phyloP scores from a whole-genome alignment of 1,284 basidiomycete genomes.

The Hemileia vastatrix region DNA sequence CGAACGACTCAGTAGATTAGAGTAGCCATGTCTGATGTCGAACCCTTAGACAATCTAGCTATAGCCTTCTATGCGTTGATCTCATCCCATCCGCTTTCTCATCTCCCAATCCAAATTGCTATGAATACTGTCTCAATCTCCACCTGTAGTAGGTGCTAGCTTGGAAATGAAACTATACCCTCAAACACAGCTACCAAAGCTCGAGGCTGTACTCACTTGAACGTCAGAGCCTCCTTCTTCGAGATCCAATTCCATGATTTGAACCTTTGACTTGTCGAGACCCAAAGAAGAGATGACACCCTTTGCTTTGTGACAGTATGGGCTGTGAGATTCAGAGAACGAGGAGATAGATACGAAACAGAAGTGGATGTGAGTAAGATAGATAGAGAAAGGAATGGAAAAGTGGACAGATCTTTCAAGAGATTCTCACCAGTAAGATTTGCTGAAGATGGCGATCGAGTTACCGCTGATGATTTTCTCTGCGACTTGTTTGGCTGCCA shows the following conservation, averaged over 20 bases:
- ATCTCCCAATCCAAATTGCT: too few relatives aligned
- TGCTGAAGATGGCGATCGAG: slow-evolving; percentile 46
- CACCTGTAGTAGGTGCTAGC: too few relatives aligned
- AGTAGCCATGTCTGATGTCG: too few relatives aligned
- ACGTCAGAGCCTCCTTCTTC: slow-evolving; percentile 35
- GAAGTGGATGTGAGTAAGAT: not conserved
- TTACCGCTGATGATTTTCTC: slow-evolving; percentile 41
- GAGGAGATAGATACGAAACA: too few relatives aligned
- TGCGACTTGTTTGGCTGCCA: slow-evolving; percentile 42
- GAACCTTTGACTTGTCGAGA: slow-evolving; percentile 37
- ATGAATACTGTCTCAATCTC: too few relatives aligned
- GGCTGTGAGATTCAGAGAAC: slow-evolving; percentile 5
- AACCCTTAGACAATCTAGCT: too few relatives aligned
- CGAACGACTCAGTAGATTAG: too few relatives aligned
- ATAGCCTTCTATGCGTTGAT: too few relatives aligned
- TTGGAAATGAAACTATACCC: too few relatives aligned
- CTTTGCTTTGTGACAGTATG: slow-evolving; percentile 43
- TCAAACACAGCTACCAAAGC: too few relatives aligned
- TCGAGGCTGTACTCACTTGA: slow-evolving; percentile 11
- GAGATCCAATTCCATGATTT: slow-evolving; percentile 45
- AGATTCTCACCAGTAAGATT: slow-evolving; percentile 33
- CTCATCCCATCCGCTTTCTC: too few relatives aligned
- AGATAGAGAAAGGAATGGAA: not conserved
- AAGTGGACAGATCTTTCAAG: not conserved
- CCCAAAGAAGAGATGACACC: slow-evolving; percentile 37